phyloP scores from a whole-genome alignment of 192 early-diverging fungal genomes.

The Dissophora ornata region DNA sequence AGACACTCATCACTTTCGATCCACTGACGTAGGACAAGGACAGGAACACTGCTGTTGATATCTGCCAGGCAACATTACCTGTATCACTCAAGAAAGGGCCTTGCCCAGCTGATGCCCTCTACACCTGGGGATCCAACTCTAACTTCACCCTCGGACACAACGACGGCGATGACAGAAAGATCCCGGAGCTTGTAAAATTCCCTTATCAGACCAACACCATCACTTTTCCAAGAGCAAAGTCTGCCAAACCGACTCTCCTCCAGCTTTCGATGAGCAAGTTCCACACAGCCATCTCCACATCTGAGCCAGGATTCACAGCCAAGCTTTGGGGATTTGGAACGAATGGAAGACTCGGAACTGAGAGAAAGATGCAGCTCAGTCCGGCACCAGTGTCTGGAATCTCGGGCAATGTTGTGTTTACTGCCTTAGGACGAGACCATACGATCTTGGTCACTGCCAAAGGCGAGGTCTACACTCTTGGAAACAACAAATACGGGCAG shows the following conservation, averaged over 20 bases:
- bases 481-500: constrained; percentile 74
- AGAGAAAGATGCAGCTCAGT: constrained; percentile 69
- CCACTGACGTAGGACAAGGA: constrained; percentile 61
- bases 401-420: constrained; percentile 42
- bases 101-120: constrained; percentile 56
- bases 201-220: constrained; percentile 45
- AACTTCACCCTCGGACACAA: constrained; percentile 75
- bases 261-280: constrained; percentile 74
- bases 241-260: constrained; percentile 29
- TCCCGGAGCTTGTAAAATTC: constrained; percentile 71
- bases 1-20: too few species aligned
- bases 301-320: constrained; percentile 55
- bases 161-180: constrained; percentile 70
- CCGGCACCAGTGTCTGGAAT: constrained; percentile 62
- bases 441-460: constrained; percentile 67
- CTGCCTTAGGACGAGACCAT: constrained; percentile 78
- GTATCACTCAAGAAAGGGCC: constrained; percentile 38
- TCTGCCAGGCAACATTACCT: constrained; percentile 45
- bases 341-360: constrained; percentile 75
- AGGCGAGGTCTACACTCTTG: constrained; percentile 74
- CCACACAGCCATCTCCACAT: constrained; percentile 69
- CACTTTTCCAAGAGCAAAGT: constrained; percentile 31
- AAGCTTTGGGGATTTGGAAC: constrained; percentile 74
- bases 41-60: constrained; percentile 56
- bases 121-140: constrained; percentile 81